Evolutionary conservation across 2,329 filamentous ascomycete genomes (phyloP), one percentile per base, ranked within the genome.

Genomic region (Didymosphaeria variabile): DNA sequence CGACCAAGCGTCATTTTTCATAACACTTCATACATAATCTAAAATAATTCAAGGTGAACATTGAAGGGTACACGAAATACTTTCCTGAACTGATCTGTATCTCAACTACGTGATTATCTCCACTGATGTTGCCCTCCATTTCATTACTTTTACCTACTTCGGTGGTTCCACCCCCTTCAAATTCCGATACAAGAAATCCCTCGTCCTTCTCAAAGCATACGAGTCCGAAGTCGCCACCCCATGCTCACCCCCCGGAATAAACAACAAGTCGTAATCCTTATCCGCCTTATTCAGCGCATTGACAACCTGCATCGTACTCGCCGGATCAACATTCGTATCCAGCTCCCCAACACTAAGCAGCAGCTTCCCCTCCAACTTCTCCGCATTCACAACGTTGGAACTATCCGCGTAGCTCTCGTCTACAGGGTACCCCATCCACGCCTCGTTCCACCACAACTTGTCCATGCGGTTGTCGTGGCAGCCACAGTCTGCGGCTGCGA

Each of bases 291-390:
- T 67, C 29, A 72, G 47, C 17, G 67, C 68, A 40, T 72, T 68
- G 2, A 70, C 68, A 38, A 70, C 70, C 55, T 72, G 70, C 69
- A 72, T 70, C 52, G 70, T 72, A 45, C 58, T 64, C 51, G 70
- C 66, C 19, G 70, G 71, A 63, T 73, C 70, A 6, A 73, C 71
- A 53, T 72, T 81, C 40, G 59, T 67, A 51, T 69, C 74, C 63
- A 72, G 67, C 59, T 80, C 79, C 66, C 74, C 78, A 32, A 72
- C 69, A 29, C 58, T 68, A 19, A 67, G 67, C 55, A 67, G 57
- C 42, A 70, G 40, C 6, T 58, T 63, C n/a, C 64, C 58, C 57
- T 65, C 12, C 38, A 73, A 56, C 38, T 64, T 67, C 40, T 57
- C 49, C 32, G 69, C 69, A 59, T 72, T 65, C 4, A 65, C 69